phyloP scores from a whole-genome alignment of 129 eudicot species.

The Centrapalus pauciflorus region DNA sequence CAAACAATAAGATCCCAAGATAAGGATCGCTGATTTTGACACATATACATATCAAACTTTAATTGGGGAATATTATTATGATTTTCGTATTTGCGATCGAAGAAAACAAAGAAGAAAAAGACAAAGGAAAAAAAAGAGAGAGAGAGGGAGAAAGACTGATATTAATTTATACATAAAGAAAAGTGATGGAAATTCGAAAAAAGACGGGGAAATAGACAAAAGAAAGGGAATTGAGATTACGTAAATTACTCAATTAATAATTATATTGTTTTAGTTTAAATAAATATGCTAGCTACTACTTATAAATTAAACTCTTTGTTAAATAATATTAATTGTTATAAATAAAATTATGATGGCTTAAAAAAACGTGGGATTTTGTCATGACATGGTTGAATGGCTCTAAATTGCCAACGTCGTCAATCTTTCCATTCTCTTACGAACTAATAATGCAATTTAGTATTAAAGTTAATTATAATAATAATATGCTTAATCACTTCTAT shows the following conservation, averaged over 20 bases:
- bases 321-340: not conserved
- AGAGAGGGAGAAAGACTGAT: conserved; percentile 2
- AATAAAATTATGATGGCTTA: not conserved
- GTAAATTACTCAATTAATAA: not conserved
- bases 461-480: too few relatives aligned
- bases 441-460: not conserved
- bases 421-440: not conserved
- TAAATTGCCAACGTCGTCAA: conserved; percentile 2
- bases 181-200: conserved; percentile 1
- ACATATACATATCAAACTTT: too few relatives aligned
- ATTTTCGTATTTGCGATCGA: not conserved
- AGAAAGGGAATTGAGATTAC: conserved; percentile 14
- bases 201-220: conserved; percentile 17
- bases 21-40: too few relatives aligned
- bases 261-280: not conserved
- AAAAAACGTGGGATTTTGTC: not conserved
- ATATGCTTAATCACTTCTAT: too few relatives aligned
- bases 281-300: not conserved
- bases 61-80: not conserved
- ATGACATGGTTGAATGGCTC: not conserved
- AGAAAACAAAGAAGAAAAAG: not conserved
- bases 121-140: conserved; percentile 7
- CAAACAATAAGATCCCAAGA: too few relatives aligned
- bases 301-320: not conserved
- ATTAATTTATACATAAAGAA: not conserved